phyloP scores from a whole-genome alignment of 495 filamentous ascomycete species.

The Penicillium cinerascens region DNA sequence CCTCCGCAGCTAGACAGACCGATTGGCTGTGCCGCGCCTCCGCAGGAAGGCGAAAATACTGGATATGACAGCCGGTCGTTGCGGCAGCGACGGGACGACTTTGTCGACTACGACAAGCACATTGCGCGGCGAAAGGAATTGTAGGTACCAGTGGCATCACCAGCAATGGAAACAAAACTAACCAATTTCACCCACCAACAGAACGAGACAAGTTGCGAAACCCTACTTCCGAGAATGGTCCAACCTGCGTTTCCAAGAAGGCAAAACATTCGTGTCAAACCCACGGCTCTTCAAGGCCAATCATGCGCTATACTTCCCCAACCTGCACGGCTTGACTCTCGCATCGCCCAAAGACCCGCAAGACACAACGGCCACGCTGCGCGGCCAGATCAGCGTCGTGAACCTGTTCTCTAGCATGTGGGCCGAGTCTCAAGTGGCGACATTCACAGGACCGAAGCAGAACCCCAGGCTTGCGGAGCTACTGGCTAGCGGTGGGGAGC shows the following conservation, averaged over 20 bases:
- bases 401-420: slow-evolving; percentile 75
- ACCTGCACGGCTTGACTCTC: slow-evolving; percentile 76
- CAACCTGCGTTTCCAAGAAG: slow-evolving; percentile 73
- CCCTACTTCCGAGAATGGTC: slow-evolving; percentile 94
- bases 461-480: slow-evolving; percentile 63
- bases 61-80: slow-evolving; percentile 67
- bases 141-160: slow-evolving; percentile 41
- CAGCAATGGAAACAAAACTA: neutral
- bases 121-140: slow-evolving; percentile 65
- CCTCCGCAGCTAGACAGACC: slow-evolving; percentile 72
- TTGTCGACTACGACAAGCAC: slow-evolving; percentile 81
- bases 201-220: slow-evolving; percentile 58
- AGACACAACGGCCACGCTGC: slow-evolving; percentile 70
- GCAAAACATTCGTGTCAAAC: slow-evolving; percentile 85
- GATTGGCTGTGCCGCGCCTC: slow-evolving; percentile 73
- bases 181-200: slow-evolving; percentile 10
- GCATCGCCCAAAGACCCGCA: slow-evolving; percentile 41
- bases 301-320: slow-evolving; percentile 86
- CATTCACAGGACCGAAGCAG: slow-evolving; percentile 58
- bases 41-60: slow-evolving; percentile 71
- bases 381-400: slow-evolving; percentile 71
- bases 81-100: slow-evolving; percentile 70
- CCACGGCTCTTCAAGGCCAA: slow-evolving; percentile 70
- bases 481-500: slow-evolving; percentile 34
- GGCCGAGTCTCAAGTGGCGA: slow-evolving; percentile 76